Evolutionary conservation across 306 rosid genomes (phyloP).

Genomic region (Styphnolobium japonicum): DNA sequence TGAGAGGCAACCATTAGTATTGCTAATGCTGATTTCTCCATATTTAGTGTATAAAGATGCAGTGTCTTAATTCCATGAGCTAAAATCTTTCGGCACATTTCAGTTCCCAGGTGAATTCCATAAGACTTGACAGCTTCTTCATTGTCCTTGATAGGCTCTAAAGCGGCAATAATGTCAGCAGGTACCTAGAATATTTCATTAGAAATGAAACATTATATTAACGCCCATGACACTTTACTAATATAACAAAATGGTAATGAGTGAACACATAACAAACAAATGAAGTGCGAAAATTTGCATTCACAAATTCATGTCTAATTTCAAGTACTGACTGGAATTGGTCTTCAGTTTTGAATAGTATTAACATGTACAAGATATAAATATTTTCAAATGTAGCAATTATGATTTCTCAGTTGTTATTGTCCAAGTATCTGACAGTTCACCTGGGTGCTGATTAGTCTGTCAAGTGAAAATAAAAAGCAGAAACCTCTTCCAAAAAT

Average conservation of each 20-base stretch:
- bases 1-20: constrained; percentile 59
- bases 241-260: constrained; percentile 6
- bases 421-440: neutral
- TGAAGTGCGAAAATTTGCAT: neutral
- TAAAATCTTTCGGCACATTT: constrained; percentile 92
- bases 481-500: neutral
- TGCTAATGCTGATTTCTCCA: constrained; percentile 92
- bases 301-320: neutral
- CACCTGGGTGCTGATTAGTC: neutral
- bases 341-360: neutral
- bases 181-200: constrained; percentile 64
- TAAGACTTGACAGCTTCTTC: constrained; percentile 95
- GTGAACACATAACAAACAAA: neutral
- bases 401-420: neutral
- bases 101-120: constrained; percentile 94
- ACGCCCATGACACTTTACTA: neutral
- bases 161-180: constrained; percentile 69
- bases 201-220: constrained; percentile 23
- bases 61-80: constrained; percentile 87
- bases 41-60: constrained; percentile 88
- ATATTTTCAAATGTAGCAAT: neutral
- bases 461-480: neutral
- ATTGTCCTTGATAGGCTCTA: constrained; percentile 94
- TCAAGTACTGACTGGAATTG: neutral
- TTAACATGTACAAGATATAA: neutral